Evolutionary conservation across 2,329 filamentous ascomycete genomes (phyloP).

Genomic region (Alternaria hordeiaustralica): DNA sequence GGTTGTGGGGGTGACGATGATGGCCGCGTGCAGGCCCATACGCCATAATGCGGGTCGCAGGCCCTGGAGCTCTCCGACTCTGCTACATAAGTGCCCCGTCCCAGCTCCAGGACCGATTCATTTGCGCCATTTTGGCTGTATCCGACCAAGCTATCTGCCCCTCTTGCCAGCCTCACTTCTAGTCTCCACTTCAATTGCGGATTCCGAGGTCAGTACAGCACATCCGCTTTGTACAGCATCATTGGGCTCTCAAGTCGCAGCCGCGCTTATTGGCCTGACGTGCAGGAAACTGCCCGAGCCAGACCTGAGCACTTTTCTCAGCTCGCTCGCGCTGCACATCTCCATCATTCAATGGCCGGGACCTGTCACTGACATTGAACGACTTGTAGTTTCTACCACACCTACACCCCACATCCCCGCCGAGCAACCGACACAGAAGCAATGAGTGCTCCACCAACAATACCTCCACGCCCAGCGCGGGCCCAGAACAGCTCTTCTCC

Average conservation of each 20-base stretch:
- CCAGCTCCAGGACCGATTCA: constrained; percentile 18
- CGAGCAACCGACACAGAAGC: constrained; percentile 28
- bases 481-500: constrained; percentile 54
- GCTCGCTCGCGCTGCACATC: constrained; percentile 24
- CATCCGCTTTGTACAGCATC: constrained; percentile 27
- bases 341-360: constrained; percentile 23
- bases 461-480: constrained; percentile 69
- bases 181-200: constrained; percentile 16
- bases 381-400: constrained; percentile 16
- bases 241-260: constrained; percentile 21
- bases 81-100: constrained; percentile 37
- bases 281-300: constrained; percentile 20
- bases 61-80: constrained; percentile 4
- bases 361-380: constrained; percentile 30
- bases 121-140: constrained; percentile 27
- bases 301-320: constrained; percentile 23
- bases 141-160: constrained; percentile 1
- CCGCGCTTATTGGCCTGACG: constrained; percentile 22
- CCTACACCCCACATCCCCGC: constrained; percentile 22
- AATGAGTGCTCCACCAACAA: constrained; percentile 59
- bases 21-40: constrained; percentile 33
- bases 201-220: constrained; percentile 19
- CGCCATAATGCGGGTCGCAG: constrained; percentile 37
- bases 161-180: constrained; percentile 4
- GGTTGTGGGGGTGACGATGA: constrained; percentile 23